Conservation (phyloP, 108 stramenopile genomes). For the Skeletonema tropicum region DNA sequence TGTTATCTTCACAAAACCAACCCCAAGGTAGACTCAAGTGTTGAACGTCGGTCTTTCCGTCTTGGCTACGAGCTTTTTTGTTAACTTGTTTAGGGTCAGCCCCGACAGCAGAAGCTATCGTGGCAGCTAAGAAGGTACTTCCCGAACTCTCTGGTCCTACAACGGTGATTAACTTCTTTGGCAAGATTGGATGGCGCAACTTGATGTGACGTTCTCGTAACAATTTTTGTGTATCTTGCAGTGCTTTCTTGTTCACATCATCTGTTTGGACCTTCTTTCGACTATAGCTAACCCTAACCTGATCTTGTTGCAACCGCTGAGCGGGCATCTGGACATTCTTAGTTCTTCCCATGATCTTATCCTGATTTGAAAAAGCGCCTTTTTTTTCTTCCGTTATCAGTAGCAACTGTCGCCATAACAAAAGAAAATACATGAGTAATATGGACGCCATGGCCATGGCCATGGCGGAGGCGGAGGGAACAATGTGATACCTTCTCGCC, state of each 20-base stretch:
- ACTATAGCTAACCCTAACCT: too few species aligned
- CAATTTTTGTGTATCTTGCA: neutral
- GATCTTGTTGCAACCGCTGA: neutral
- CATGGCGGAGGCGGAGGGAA: too few species aligned
- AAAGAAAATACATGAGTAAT: too few species aligned
- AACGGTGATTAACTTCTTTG: constrained; percentile 39
- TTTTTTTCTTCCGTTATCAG: too few species aligned
- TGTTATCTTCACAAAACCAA: constrained; percentile 1
- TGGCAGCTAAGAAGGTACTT: constrained; percentile 36
- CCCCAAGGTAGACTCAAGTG: constrained; percentile 26
- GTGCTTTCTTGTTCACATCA: neutral
- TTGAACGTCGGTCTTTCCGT: constrained; percentile 33
- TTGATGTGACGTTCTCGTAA: neutral
- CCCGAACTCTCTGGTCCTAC: constrained; percentile 47
- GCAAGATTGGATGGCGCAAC: constrained; percentile 8
- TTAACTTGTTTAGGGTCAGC: neutral
- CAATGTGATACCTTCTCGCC: too few species aligned
- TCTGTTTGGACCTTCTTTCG: neutral
- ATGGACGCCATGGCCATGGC: too few species aligned
- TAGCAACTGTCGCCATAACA: too few species aligned
- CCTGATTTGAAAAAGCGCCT: neutral
- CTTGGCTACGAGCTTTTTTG: neutral
- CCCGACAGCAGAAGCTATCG: constrained; percentile 21
- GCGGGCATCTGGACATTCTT: neutral
- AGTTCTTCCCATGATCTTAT: neutral